phyloP scores from a whole-genome alignment of 1,284 basidiomycete species.

The Neotropicomus parvogracilis region DNA sequence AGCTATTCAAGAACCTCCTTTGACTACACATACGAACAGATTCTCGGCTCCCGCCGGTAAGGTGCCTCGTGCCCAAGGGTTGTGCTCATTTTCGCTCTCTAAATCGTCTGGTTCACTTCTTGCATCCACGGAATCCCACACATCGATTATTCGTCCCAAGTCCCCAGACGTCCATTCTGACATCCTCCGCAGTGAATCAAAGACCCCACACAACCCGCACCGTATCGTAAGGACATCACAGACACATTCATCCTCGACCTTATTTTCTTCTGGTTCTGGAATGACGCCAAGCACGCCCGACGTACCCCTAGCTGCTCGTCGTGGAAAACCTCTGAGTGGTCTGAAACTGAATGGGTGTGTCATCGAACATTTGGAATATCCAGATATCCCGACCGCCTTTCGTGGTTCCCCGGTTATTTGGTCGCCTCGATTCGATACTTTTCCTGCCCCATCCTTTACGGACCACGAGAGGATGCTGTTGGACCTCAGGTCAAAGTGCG shows the following conservation, averaged over 20 bases:
- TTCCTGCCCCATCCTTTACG: slow-evolving; percentile 32
- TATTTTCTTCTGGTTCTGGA: background rate
- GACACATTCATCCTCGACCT: background rate
- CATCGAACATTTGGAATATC: slow-evolving; percentile 41
- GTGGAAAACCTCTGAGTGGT: slow-evolving; percentile 47
- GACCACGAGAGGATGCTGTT: slow-evolving; percentile 55
- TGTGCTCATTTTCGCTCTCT: background rate
- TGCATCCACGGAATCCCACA: slow-evolving; percentile 1
- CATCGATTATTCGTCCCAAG: slow-evolving; percentile 4
- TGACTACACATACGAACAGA: slow-evolving; percentile 1
- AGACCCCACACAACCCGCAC: background rate
- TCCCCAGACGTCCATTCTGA: slow-evolving; percentile 9
- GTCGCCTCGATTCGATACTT: slow-evolving; percentile 40
- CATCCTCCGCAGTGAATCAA: slow-evolving; percentile 10
- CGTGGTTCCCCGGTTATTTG: slow-evolving; percentile 50
- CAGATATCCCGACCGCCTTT: slow-evolving; percentile 61
- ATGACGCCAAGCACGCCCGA: slow-evolving; percentile 16
- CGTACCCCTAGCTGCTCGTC: slow-evolving; percentile 45
- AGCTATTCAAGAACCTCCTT: slow-evolving; percentile 7
- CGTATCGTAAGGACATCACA: slow-evolving; percentile 3
- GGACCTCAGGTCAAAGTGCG: slow-evolving; percentile 43
- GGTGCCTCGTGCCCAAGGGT: slow-evolving; percentile 1
- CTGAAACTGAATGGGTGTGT: slow-evolving; percentile 36
- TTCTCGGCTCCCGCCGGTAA: background rate
- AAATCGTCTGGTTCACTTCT: slow-evolving; percentile 2